Percentiles rank a stretch among this genome's conserved stretches.
phyloP scores from a whole-genome alignment of 1,139 yeast species.

The Pneumocystis wakefieldiae region DNA sequence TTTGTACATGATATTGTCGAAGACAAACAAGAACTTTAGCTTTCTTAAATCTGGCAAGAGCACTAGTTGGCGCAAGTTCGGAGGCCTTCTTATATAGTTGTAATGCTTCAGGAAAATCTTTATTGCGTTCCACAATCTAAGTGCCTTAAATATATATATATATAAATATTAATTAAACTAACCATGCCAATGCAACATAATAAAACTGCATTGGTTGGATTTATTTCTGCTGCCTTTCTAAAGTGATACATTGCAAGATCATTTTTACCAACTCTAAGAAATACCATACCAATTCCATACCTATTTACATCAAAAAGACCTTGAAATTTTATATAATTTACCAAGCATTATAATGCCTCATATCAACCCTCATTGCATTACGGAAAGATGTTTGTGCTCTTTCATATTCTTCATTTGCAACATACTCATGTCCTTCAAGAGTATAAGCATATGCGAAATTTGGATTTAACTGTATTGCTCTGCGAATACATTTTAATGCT shows the following conservation, averaged over 20 bases:
- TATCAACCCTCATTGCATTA: conserved; percentile 58
- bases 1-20: conserved; percentile 35
- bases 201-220: conserved; percentile 79
- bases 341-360: conserved; percentile 83
- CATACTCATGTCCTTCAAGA: conserved; percentile 82
- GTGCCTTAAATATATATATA: background rate
- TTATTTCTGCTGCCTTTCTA: conserved; percentile 71
- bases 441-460: conserved; percentile 79
- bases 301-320: background rate
- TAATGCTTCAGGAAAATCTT: conserved; percentile 56
- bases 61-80: conserved; percentile 69
- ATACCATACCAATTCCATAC: conserved; percentile 92
- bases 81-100: conserved; percentile 74
- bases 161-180: background rate
- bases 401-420: conserved; percentile 79
- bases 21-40: conserved; percentile 67
- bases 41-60: conserved; percentile 75
- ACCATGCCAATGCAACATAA: conserved; percentile 90
- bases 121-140: conserved; percentile 50
- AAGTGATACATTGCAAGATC: conserved; percentile 77
- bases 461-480: conserved; percentile 60
- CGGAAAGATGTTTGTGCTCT: conserved; percentile 77
- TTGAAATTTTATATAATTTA: background rate
- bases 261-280: conserved; percentile 70
- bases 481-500: conserved; percentile 73